Evolutionary conservation across 371 early-diverging fungal species (phyloP).

Genomic region (Mortierella sp.): DNA sequence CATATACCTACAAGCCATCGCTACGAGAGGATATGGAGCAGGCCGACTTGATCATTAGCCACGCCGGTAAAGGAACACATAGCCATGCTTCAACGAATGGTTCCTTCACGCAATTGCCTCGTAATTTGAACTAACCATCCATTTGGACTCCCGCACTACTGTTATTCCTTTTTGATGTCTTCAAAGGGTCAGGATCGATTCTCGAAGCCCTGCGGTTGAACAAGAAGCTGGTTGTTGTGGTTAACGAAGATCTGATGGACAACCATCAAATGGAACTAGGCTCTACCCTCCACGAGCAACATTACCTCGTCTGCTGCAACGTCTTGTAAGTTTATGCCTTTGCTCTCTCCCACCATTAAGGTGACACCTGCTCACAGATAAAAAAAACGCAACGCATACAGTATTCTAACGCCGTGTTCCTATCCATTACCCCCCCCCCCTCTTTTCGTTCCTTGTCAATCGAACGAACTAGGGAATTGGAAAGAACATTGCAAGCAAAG

Average conservation of each 20-base stretch:
- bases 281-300: slow-evolving; percentile 67
- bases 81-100: too few relatives aligned
- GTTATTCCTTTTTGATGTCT: not conserved
- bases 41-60: slow-evolving; percentile 78
- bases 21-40: slow-evolving; percentile 66
- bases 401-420: not conserved
- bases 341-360: too few relatives aligned
- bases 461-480: slow-evolving; percentile 12
- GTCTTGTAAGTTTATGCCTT: slow-evolving; percentile 55
- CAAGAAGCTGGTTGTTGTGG: slow-evolving; percentile 82
- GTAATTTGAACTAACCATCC: not conserved
- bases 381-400: too few relatives aligned
- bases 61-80: slow-evolving; percentile 69
- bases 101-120: too few relatives aligned
- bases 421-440: not conserved
- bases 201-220: slow-evolving; percentile 78
- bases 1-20: slow-evolving; percentile 75
- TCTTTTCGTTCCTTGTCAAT: not conserved
- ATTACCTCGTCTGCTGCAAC: slow-evolving; percentile 66
- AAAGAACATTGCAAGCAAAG: slow-evolving; percentile 19
- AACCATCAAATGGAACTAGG: slow-evolving; percentile 93
- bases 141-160: too few relatives aligned
- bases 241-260: slow-evolving; percentile 83
- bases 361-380: too few relatives aligned
- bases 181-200: slow-evolving; percentile 82